These are phyloP conservation scores for Xylariaceae sp. DNA, from an alignment of 2,329 filamentous ascomycete genomes.

Conservation along the genomic window DNA sequence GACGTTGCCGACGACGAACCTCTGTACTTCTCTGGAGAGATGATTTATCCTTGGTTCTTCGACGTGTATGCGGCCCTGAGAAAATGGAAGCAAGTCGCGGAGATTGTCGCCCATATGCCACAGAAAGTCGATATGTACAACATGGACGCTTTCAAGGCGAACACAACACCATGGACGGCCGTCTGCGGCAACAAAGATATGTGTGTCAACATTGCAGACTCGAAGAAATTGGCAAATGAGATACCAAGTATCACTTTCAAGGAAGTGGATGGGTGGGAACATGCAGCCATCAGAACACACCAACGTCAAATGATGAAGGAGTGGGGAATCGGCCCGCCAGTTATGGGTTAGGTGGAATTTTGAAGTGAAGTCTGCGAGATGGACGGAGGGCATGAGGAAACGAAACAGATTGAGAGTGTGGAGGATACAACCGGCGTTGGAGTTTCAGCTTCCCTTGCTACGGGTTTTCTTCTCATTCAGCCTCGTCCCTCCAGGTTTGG, in stretches of 20 bases:
- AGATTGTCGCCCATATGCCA: background rate
- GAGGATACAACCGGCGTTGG: too few species aligned
- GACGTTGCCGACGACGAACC: background rate
- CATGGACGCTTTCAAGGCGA: background rate
- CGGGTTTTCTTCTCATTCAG: too few species aligned
- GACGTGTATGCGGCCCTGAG: constrained; percentile 13
- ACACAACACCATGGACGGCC: background rate
- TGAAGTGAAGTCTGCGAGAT: too few species aligned
- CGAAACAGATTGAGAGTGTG: too few species aligned
- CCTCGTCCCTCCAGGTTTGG: too few species aligned
- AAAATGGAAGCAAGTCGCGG: background rate
- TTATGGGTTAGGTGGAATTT: too few species aligned
- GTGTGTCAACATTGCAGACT: background rate
- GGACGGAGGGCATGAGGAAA: too few species aligned
- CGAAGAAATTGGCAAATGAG: background rate
- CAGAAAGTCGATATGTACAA: constrained; percentile 2
- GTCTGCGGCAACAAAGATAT: constrained; percentile 1
- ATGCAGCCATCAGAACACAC: background rate
- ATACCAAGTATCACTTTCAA: background rate
- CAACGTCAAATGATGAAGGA: background rate
- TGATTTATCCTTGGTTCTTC: constrained; percentile 22
- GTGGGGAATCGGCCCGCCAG: too few species aligned
- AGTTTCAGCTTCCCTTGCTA: too few species aligned
- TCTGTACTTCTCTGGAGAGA: constrained; percentile 23
- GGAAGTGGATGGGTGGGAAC: background rate